Evolutionary conservation across 1,139 yeast genomes (phyloP), one percentile per base, ranked within the genome.

Genomic region (Saccharomyces pastorianus): DNA sequence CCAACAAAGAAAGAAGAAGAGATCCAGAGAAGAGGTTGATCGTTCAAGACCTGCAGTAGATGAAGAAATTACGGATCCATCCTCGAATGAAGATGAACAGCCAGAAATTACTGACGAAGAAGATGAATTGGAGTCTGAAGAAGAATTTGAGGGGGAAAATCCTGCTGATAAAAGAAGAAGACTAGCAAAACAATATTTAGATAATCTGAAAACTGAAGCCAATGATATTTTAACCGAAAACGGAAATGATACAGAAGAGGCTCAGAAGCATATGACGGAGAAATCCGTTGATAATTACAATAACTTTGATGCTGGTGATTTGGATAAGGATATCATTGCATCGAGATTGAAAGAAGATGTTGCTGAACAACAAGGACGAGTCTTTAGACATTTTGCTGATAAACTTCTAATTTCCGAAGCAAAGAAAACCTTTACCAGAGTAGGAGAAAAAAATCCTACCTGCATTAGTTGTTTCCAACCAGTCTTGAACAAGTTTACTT

Each of bases 131-230:
- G 82, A 80, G 13, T 81, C 85, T 6, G 91, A 84, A 51, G 90
- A 84, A 62, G 93, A 84, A 62, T 82, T 83, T 61, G 82, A 76
- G 27, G 78, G 77, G 29, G 99, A 93, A 70, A 83, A 82, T 52
- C 95, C 91, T 23, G 95, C 96, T 0, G 99, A 93, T 65, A 91
- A 89, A 71, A 82, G 99, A 72, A 82, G 98, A 73, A 77, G 98
- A 65, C 76, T 93, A 59, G 99, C 99, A 23, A 90, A 90, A 70
- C 95, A 91, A 70, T 93, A 93, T 70, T 75, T 93, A 61, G 93
- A 87, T 48, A 88, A 88, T 65, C 73, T 93, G 64, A 83, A 85
- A 66, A 71, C 73, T 2, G 88, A 83, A 58, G 76, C 77, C 20
- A 82, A 77, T 31, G 77, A 67, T 11, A 66, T 71, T 50, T 67